These are phyloP conservation scores for Yamagishiella unicocca DNA, from an alignment of 139 green algal species.

Conservation along the genomic window DNA sequence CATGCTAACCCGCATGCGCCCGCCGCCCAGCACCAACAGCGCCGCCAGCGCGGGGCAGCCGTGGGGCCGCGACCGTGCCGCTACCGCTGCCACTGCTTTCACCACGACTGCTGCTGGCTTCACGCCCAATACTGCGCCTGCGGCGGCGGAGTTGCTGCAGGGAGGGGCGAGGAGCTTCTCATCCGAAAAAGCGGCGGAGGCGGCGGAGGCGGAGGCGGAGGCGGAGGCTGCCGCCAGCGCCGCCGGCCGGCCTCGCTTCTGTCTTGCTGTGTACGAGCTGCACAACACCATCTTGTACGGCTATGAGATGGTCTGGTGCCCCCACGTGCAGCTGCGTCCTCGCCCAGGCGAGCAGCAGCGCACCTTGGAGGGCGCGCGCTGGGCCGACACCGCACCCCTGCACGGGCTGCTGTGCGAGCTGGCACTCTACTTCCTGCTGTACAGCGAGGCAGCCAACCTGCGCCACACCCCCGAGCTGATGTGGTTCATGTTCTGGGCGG, in stretches of 20 bases:
- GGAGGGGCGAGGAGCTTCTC: no score
- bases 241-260: neutral
- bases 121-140: no score
- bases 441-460: constrained; percentile 47
- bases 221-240: neutral
- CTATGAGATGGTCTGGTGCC: constrained; percentile 4
- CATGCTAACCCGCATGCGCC: neutral
- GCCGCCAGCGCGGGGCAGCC: neutral
- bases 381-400: neutral
- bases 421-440: constrained; percentile 84
- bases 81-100: no score
- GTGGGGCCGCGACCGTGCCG: no score
- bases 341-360: neutral
- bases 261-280: constrained; percentile 1
- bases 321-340: neutral
- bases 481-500: constrained; percentile 78
- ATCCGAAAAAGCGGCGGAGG: no score
- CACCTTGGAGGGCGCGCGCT: neutral
- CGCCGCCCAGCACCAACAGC: neutral
- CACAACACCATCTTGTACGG: constrained; percentile 14
- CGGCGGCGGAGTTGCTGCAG: no score
- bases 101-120: no score
- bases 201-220: no score
- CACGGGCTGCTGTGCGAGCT: constrained; percentile 54
- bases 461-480: constrained; percentile 77